phyloP scores from a whole-genome alignment of 305 asterid genomes.

The Fraxinus platypoda region DNA sequence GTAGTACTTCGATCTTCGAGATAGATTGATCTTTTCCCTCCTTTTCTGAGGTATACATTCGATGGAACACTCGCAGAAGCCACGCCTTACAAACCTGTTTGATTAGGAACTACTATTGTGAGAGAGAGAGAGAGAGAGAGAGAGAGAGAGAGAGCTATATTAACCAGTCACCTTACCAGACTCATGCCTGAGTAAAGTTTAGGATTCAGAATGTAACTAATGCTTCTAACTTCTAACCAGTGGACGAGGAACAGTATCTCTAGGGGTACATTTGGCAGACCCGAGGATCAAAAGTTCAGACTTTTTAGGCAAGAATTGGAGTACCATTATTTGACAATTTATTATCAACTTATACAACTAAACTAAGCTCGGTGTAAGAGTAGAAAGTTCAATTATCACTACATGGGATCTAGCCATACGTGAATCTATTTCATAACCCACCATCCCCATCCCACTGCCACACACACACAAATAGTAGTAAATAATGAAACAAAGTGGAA shows the following conservation, averaged over 20 bases:
- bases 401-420: neutral
- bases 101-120: neutral
- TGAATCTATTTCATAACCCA: neutral
- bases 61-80: slow-evolving; percentile 74
- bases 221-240: neutral
- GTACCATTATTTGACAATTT: neutral
- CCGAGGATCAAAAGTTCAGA: neutral
- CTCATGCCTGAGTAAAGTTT: neutral
- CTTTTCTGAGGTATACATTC: slow-evolving; percentile 68
- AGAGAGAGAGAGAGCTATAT: neutral
- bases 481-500: neutral
- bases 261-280: neutral
- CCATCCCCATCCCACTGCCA: neutral
- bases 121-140: neutral
- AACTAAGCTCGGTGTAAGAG: neutral
- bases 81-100: slow-evolving; percentile 90
- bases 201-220: neutral
- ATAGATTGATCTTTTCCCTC: slow-evolving; percentile 69
- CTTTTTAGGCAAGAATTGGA: neutral
- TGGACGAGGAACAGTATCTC: neutral
- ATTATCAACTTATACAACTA: neutral
- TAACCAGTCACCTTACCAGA: neutral
- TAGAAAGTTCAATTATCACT: neutral
- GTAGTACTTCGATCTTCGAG: slow-evolving; percentile 83
- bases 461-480: neutral